A percentile compares a stretch with the other conserved stretches of the same genome.
phyloP scores from a whole-genome alignment of 805 yeast genomes.

The Torulaspora quercuum region DNA sequence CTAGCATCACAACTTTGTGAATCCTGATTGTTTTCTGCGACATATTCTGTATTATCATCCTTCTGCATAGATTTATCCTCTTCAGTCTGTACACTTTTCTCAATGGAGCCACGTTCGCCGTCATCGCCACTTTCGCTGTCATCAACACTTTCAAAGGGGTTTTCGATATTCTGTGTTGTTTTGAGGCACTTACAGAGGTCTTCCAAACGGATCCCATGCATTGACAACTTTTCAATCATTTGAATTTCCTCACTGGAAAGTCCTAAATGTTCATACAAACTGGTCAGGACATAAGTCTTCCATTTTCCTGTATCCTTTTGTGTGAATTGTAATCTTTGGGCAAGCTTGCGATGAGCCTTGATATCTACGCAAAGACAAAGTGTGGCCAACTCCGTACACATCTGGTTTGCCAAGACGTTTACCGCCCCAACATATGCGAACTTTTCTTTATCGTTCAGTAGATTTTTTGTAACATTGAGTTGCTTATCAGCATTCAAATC shows the following conservation, averaged over 20 bases:
- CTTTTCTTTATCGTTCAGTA: conserved; percentile 79
- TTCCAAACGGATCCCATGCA: conserved; percentile 72
- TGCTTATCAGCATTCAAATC: conserved; percentile 46
- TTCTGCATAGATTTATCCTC: conserved; percentile 1
- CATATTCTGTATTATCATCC: background rate
- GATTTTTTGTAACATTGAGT: conserved; percentile 70
- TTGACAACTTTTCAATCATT: conserved; percentile 83
- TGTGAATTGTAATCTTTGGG: conserved; percentile 58
- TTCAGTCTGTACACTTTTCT: too few species aligned
- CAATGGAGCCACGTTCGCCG: too few species aligned
- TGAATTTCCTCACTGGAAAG: conserved; percentile 67
- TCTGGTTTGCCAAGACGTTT: conserved; percentile 67
- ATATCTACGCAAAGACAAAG: conserved; percentile 50
- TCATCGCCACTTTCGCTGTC: conserved; percentile 10
- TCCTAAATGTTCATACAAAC: conserved; percentile 79
- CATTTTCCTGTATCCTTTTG: conserved; percentile 81
- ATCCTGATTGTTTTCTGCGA: too few species aligned
- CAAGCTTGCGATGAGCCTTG: conserved; percentile 45
- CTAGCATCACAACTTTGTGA: too few species aligned
- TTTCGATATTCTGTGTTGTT: conserved; percentile 47
- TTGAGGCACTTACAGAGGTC: conserved; percentile 68
- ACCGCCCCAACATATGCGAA: conserved; percentile 89
- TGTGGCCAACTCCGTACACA: conserved; percentile 76
- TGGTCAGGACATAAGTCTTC: conserved; percentile 68
- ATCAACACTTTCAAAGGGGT: conserved; percentile 41